Evolutionary conservation across 1,284 basidiomycete species (phyloP).

Genomic region (Fistulinella cinereoalba): DNA sequence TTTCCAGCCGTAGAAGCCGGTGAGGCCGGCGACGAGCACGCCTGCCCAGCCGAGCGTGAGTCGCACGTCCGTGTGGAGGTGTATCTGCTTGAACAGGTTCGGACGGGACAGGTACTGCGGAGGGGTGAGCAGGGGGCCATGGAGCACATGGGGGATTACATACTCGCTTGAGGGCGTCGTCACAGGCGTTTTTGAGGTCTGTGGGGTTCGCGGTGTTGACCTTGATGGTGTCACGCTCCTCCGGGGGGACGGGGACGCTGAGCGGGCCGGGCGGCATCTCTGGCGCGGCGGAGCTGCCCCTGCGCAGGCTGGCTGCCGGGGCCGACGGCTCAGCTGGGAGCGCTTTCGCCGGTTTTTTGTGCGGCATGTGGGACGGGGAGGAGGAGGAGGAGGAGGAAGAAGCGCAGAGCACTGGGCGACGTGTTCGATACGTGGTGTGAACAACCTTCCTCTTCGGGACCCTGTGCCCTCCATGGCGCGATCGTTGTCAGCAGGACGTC

Average conservation of each 20-base stretch:
- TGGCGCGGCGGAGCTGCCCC: constrained; percentile 36
- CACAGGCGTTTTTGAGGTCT: constrained; percentile 88
- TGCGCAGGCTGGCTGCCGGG: constrained; percentile 19
- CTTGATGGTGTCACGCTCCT: constrained; percentile 65
- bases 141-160: constrained; percentile 31
- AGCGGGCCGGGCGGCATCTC: constrained; percentile 53
- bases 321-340: constrained; percentile 11
- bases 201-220: constrained; percentile 80
- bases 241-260: constrained; percentile 43
- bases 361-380: constrained; percentile 16
- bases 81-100: constrained; percentile 80
- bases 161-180: constrained; percentile 88
- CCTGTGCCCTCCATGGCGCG: too few species aligned
- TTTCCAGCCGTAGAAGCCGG: constrained; percentile 82
- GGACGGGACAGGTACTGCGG: constrained; percentile 74
- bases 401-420: constrained; percentile 16
- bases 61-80: constrained; percentile 83
- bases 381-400: constrained; percentile 4
- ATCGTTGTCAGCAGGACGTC: too few species aligned
- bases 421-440: constrained; percentile 28
- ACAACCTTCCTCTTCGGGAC: constrained; percentile 17
- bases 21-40: constrained; percentile 74
- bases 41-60: constrained; percentile 82
- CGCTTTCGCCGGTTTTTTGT: constrained; percentile 17
- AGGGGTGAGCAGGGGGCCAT: constrained; percentile 1